These are phyloP conservation scores for Verticillium alfalfae DNA, from an alignment of 2,329 filamentous ascomycete species.

Conservation along the genomic window DNA sequence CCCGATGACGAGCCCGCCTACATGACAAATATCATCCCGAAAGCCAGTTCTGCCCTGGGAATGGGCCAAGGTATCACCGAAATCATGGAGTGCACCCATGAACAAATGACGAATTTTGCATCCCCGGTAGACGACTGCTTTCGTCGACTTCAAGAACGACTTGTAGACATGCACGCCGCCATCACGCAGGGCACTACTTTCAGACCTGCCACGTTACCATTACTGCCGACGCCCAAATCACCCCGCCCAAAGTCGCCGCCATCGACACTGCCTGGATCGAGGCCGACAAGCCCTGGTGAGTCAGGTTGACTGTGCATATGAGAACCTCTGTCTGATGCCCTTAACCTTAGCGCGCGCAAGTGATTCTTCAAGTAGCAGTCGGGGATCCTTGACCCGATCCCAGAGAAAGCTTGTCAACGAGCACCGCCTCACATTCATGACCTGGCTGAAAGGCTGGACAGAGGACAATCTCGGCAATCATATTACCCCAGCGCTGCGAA, in stretches of 20 bases:
- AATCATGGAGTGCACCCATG: neutral
- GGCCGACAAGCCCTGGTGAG: neutral
- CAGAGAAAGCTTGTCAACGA: neutral
- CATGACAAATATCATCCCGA: conserved; percentile 2
- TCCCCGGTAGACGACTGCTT: neutral
- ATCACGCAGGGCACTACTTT: neutral
- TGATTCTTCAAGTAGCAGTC: neutral
- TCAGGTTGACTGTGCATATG: neutral
- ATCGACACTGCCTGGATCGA: neutral
- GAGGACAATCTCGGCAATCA: conserved; percentile 3
- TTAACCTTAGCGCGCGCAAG: neutral
- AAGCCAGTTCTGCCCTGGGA: neutral
- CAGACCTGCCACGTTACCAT: neutral
- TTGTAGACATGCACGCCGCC: neutral
- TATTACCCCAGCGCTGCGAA: conserved; percentile 7
- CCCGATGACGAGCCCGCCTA: neutral
- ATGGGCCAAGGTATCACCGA: neutral
- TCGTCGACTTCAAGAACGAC: neutral
- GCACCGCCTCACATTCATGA: neutral
- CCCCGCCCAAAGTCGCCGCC: neutral
- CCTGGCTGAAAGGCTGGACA: conserved; percentile 1
- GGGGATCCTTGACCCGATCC: neutral
- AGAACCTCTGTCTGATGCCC: neutral
- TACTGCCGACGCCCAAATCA: neutral
- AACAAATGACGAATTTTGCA: neutral